These are phyloP conservation scores for Oryza coarctata DNA, from an alignment of 176 grass and related monocot species.

Conservation along the genomic window DNA sequence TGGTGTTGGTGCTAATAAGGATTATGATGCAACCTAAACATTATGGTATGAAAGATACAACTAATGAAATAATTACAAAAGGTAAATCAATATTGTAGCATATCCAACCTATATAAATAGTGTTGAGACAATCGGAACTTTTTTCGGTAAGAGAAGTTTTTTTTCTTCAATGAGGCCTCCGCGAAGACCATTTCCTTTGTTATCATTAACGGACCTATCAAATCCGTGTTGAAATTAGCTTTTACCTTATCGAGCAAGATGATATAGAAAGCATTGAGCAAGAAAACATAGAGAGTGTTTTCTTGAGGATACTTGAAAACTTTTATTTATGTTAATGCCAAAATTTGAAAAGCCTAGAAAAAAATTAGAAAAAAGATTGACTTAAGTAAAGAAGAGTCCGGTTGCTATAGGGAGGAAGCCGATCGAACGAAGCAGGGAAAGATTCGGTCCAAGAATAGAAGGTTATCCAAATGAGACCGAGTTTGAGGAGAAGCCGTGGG, in stretches of 20 bases:
- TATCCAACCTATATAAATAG: background rate
- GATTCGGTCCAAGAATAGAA: no score
- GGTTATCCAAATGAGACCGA: no score
- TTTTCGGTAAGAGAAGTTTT: background rate
- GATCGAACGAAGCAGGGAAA: no score
- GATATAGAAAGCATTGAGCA: background rate
- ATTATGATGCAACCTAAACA: no score
- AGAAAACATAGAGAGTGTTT: background rate
- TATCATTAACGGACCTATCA: background rate
- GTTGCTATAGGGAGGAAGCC: no score
- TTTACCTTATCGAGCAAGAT: background rate
- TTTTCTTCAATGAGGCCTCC: no score
- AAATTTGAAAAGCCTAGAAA: no score
- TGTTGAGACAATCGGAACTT: background rate
- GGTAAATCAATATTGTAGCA: background rate
- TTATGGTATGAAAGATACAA: background rate
- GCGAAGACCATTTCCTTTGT: no score
- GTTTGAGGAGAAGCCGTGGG: no score
- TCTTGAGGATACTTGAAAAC: background rate
- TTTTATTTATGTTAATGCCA: background rate
- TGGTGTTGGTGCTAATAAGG: no score
- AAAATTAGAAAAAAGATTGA: no score
- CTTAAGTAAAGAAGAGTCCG: no score
- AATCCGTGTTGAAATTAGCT: background rate
- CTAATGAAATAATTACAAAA: background rate